Conservation (phyloP, 495 filamentous ascomycete genomes). For the Trichoderma erinaceum region DNA sequence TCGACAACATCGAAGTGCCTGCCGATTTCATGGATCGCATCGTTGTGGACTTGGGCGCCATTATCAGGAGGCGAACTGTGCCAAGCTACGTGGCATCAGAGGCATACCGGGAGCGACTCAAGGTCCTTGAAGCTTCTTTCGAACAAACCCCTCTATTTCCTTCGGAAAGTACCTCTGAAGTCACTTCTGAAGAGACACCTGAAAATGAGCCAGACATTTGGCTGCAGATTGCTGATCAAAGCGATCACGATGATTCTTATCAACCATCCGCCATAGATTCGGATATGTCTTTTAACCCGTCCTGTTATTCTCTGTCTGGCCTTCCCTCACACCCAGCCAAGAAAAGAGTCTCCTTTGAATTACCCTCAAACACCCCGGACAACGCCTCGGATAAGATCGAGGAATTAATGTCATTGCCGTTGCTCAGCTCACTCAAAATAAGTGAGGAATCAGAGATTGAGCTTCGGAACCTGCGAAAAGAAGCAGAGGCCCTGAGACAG, state of each 20-base stretch:
- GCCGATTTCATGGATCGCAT: conserved; percentile 2
- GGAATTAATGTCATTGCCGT: no score
- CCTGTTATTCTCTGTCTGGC: not conserved
- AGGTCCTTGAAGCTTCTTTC: not conserved
- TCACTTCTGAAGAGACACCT: not conserved
- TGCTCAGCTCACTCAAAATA: no score
- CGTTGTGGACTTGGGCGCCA: not conserved
- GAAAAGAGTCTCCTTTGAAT: no score
- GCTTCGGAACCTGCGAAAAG: not conserved
- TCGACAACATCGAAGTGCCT: not conserved
- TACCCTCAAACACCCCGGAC: no score
- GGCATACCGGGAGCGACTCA: not conserved
- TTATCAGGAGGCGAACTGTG: not conserved
- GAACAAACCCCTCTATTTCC: no score
- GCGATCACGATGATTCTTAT: not conserved
- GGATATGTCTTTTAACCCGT: not conserved
- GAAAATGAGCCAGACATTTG: not conserved
- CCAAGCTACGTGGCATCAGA: not conserved
- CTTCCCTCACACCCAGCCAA: not conserved
- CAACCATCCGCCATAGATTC: no score
- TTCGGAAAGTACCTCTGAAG: not conserved
- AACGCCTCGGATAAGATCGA: no score
- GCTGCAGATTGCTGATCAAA: not conserved
- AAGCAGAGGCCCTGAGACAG: not conserved
- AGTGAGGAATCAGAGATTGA: not conserved